Percentiles rank a stretch among this genome's conserved stretches.
Conservation (phyloP, 257 asterid genomes). For the Solanum megistacrolobum region DNA sequence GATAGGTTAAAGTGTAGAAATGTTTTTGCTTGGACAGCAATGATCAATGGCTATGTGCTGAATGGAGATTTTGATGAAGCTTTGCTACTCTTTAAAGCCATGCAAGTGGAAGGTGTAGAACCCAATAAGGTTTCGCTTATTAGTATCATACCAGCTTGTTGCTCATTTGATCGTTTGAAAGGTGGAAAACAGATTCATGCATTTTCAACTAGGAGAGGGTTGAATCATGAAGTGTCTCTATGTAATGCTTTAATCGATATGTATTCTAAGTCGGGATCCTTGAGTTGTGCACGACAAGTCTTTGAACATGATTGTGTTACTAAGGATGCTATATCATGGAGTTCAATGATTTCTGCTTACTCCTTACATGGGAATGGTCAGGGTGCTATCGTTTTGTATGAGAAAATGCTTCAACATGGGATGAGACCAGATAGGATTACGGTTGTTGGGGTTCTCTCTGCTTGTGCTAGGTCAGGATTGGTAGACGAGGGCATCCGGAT, state of each 20-base stretch:
- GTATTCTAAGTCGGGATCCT: constrained; percentile 53
- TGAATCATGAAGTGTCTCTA: constrained; percentile 29
- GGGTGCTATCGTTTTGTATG: constrained; percentile 29
- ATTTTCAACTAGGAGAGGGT: constrained; percentile 37
- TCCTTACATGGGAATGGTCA: constrained; percentile 57
- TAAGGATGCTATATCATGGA: constrained; percentile 61
- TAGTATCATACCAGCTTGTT: constrained; percentile 43
- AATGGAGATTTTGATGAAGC: constrained; percentile 36
- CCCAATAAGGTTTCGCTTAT: constrained; percentile 63
- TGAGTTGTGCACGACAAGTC: constrained; percentile 33
- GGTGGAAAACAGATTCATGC: constrained; percentile 64
- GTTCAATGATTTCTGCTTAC: constrained; percentile 48
- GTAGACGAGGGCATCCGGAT: constrained; percentile 38
- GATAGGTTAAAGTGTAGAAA: constrained; percentile 30
- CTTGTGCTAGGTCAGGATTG: constrained; percentile 59
- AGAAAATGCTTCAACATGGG: constrained; percentile 37
- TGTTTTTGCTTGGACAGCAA: constrained; percentile 56
- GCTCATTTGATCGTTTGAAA: constrained; percentile 33
- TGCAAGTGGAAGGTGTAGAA: constrained; percentile 34
- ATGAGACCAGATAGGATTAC: constrained; percentile 38
- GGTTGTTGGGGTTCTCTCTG: constrained; percentile 52
- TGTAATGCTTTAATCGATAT: constrained; percentile 49
- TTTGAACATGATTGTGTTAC: constrained; percentile 29
- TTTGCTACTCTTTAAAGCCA: constrained; percentile 35
- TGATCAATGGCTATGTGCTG: constrained; percentile 49